These are phyloP conservation scores for Pelargonium cotyledonis DNA, from an alignment of 441 rosid species.

Conservation along the genomic window DNA sequence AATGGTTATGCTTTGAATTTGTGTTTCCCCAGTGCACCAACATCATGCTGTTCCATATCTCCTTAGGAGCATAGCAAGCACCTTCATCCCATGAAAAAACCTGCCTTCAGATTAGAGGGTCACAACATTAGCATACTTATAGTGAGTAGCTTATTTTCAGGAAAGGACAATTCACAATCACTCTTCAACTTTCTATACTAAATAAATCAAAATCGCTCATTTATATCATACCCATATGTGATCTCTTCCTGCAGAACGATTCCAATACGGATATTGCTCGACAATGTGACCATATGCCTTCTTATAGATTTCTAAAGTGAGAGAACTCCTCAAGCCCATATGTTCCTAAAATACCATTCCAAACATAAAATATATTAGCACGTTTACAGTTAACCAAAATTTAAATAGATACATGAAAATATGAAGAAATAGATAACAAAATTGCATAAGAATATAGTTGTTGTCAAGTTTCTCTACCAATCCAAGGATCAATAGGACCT, in stretches of 20 bases:
- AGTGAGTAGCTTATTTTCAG: slow-evolving; percentile 7
- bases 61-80: slow-evolving; percentile 99
- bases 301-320: slow-evolving; percentile 78
- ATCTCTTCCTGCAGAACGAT: slow-evolving; percentile 78
- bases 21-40: slow-evolving; percentile 98
- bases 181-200: slow-evolving; percentile 4
- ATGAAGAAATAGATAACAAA: background rate
- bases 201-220: slow-evolving; percentile 7
- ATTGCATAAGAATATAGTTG: background rate
- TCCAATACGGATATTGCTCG: slow-evolving; percentile 75
- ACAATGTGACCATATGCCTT: slow-evolving; percentile 62
- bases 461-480: background rate
- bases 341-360: slow-evolving; percentile 52
- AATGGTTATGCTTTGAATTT: slow-evolving; percentile 79
- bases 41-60: slow-evolving; percentile 98
- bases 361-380: slow-evolving; percentile 16
- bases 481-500: background rate
- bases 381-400: background rate
- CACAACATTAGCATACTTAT: slow-evolving; percentile 31
- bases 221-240: slow-evolving; percentile 75
- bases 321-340: slow-evolving; percentile 76
- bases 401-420: background rate
- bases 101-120: slow-evolving; percentile 50
- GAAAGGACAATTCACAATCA: slow-evolving; percentile 16
- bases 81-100: slow-evolving; percentile 99